Evolutionary conservation across 176 grass and related monocot genomes (phyloP), one percentile per base, ranked within the genome.

Genomic region (Ananas comosus): DNA sequence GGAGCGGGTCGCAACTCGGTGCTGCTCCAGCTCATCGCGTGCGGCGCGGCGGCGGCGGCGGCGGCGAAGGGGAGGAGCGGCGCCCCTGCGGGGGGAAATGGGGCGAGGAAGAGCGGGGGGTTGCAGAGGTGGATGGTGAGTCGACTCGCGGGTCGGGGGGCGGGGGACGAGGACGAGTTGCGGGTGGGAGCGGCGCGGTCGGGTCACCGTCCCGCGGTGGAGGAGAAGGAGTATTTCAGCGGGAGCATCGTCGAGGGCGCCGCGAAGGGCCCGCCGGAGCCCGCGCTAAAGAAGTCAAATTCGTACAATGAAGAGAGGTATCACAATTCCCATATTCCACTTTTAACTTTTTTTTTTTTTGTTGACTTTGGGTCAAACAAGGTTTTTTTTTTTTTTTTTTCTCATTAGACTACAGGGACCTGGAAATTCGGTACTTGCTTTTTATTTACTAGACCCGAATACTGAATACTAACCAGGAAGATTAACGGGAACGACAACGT

Each of bases 251-350:
- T 99, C 33, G 95, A 94, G 48, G 73, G 76, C 65, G n/a, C n/a
- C n/a, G 76, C 63, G 3, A 76, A 82, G 65, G 17, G 69, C 19
- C 82, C 81, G 12, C 69, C 78, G 0, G 72, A 87, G 12, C 69
- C 90, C 1, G 72, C 82, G 54, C 85, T 88, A 25, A 91, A 99
- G 63, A 88, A 88, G 52, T 94, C 95, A 42, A 93, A 87, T 80
- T 99, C 95, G 1, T 99, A 94, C 66, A 91, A 91, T 16, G 90
- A 94, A 54, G 85, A 94, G 73, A 99, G 95, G 94, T 99, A 85
- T 7, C 10, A 17, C 6, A 2, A 49, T 27, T 54, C 24, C 70
- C 29, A 4, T 24, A 24, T 13, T 4, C 2, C 2, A 12, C 14
- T 13, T 13, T 4, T 17, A 3, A 27, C 25, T 2, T 27, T 2